A percentile compares a stretch with the other conserved stretches of the same genome.
phyloP scores from a whole-genome alignment of 176 grass and related monocot species.

The Avena sativa region DNA sequence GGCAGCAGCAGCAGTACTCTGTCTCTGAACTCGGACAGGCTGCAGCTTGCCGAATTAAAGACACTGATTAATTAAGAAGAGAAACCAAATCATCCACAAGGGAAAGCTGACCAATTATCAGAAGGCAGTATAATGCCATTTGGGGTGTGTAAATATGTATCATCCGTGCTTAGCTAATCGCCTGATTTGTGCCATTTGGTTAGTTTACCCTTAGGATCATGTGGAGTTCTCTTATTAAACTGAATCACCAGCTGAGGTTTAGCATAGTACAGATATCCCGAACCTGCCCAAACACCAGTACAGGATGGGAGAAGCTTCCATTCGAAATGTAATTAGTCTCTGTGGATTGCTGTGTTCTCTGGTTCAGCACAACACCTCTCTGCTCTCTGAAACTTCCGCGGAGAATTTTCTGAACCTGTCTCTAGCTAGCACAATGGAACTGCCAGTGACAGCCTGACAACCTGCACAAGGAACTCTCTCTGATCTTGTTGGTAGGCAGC shows the following conservation, averaged over 20 bases:
- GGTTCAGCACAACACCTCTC: not conserved
- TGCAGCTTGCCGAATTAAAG: conserved; percentile 25
- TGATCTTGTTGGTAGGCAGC: not conserved
- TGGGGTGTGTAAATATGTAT: not conserved
- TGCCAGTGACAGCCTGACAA: not conserved
- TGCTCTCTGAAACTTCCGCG: not conserved
- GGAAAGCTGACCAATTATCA: conserved; percentile 25
- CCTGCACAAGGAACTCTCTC: not conserved
- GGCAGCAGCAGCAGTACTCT: not conserved
- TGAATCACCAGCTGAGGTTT: not conserved
- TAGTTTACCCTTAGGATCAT: not conserved
- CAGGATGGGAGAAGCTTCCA: not conserved
- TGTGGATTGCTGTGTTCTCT: not conserved
- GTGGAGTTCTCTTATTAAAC: not conserved
- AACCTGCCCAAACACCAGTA: not conserved
- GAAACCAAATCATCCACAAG: not conserved
- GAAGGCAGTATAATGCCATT: not conserved
- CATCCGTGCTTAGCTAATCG: conserved; percentile 28
- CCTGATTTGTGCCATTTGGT: conserved; percentile 27
- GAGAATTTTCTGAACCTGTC: not conserved
- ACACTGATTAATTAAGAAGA: not conserved
- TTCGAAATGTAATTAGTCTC: no score
- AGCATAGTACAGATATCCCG: conserved; percentile 5
- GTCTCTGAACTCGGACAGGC: not conserved
- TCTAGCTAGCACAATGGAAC: not conserved